phyloP scores from a whole-genome alignment of 1,284 basidiomycete species.

The Ustilago curta region DNA sequence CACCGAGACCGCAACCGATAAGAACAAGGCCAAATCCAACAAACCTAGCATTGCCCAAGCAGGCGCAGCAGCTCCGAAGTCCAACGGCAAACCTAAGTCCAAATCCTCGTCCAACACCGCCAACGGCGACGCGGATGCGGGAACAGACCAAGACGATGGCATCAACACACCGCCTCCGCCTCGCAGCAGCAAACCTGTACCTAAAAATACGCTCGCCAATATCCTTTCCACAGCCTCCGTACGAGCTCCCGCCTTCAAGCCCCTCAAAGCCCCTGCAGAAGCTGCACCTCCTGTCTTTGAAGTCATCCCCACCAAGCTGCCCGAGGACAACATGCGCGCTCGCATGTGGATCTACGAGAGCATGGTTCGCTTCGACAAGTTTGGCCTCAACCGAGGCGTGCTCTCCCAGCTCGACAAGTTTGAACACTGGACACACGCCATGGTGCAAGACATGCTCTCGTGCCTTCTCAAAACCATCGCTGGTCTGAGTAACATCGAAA shows the following conservation, averaged over 20 bases:
- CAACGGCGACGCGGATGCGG: conserved; percentile 6
- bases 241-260: conserved; percentile 27
- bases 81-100: conserved; percentile 13
- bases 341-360: conserved; percentile 63
- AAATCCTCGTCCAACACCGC: conserved; percentile 12
- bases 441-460: conserved; percentile 52
- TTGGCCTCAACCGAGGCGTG: conserved; percentile 41
- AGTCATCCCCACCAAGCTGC: conserved; percentile 48
- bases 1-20: conserved; percentile 8
- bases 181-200: conserved; percentile 12
- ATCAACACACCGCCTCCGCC: conserved; percentile 39
- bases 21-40: conserved; percentile 17
- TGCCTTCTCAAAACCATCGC: conserved; percentile 49
- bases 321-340: conserved; percentile 53
- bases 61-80: conserved; percentile 14
- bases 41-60: conserved; percentile 25
- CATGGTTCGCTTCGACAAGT: conserved; percentile 59
- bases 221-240: conserved; percentile 11
- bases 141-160: conserved; percentile 28
- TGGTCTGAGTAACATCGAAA: conserved; percentile 52
- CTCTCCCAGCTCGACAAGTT: conserved; percentile 55
- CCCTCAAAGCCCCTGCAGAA: conserved; percentile 39
- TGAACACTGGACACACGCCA: conserved; percentile 54
- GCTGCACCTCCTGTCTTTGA: conserved; percentile 40
- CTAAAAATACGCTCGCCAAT: conserved; percentile 32